Percentiles rank a stretch among this genome's conserved stretches.
Evolutionary conservation across 305 asterid genomes (phyloP).

Genomic region (Withania somnifera): DNA sequence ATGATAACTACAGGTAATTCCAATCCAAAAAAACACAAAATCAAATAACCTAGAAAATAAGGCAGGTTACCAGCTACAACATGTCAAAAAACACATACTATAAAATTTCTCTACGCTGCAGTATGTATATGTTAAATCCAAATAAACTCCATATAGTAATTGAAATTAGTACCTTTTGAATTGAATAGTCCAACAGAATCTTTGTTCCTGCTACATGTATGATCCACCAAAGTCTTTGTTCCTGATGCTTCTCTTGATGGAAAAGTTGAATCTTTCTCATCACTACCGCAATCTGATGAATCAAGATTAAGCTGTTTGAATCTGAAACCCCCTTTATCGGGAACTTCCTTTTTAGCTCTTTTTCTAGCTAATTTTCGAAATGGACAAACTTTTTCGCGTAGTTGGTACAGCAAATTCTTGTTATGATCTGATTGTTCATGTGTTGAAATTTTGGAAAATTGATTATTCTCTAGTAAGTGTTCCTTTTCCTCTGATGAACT

Average conservation of each 20-base stretch:
- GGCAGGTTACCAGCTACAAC: not conserved
- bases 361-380: constrained; percentile 32
- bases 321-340: constrained; percentile 7
- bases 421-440: constrained; percentile 23
- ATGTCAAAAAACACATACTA: not conserved
- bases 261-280: not conserved
- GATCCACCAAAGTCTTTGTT: no score
- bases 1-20: not conserved
- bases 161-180: constrained; percentile 25
- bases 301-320: constrained; percentile 2
- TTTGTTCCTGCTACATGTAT: not conserved
- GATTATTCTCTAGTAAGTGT: constrained; percentile 4
- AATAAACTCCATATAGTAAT: not conserved
- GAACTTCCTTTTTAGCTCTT: constrained; percentile 6
- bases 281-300: not conserved
- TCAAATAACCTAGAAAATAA: not conserved
- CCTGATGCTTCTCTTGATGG: not conserved
- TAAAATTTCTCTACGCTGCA: not conserved
- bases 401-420: constrained; percentile 43
- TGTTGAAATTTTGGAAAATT: constrained; percentile 16
- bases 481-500: constrained; percentile 34
- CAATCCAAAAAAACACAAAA: not conserved
- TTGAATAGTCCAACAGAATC: not conserved
- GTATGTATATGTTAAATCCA: not conserved
- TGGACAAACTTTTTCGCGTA: constrained; percentile 54